Conservation (phyloP, 2,329 filamentous ascomycete species). For the Claviceps humidiphila region DNA sequence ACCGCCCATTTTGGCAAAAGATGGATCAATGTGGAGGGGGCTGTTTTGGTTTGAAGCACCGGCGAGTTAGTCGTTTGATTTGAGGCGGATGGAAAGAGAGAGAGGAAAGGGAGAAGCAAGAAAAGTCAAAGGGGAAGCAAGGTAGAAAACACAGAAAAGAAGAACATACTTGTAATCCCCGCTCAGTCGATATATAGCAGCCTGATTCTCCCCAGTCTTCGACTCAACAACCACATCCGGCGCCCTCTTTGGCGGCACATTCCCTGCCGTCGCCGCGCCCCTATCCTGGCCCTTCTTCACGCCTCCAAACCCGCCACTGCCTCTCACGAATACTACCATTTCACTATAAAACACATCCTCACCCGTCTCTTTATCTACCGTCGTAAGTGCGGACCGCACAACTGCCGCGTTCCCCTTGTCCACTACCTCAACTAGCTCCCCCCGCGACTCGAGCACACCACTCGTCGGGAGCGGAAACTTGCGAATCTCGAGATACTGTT, state of each 20-base stretch:
- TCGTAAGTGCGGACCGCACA: conserved; percentile 66
- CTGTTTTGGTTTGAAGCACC: conserved; percentile 14
- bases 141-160: background rate
- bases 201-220: conserved; percentile 79
- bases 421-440: conserved; percentile 79
- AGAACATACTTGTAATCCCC: conserved; percentile 68
- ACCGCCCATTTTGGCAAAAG: conserved; percentile 86
- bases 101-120: background rate
- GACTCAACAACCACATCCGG: conserved; percentile 78
- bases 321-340: conserved; percentile 80
- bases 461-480: conserved; percentile 85
- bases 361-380: conserved; percentile 70
- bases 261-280: conserved; percentile 65
- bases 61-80: too few relatives aligned
- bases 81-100: background rate
- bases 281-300: conserved; percentile 63
- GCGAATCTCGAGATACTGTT: conserved; percentile 92
- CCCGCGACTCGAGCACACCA: conserved; percentile 61
- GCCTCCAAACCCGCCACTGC: conserved; percentile 81
- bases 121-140: too few relatives aligned
- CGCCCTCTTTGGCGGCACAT: conserved; percentile 62
- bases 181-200: conserved; percentile 81
- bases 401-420: conserved; percentile 90
- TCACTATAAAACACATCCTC: conserved; percentile 97
- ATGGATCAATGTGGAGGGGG: conserved; percentile 89